A percentile compares a stretch with the other conserved stretches of the same genome.
Conservation (phyloP, 169 alveolate genomes). For the Cryptosporidium parvum region DNA sequence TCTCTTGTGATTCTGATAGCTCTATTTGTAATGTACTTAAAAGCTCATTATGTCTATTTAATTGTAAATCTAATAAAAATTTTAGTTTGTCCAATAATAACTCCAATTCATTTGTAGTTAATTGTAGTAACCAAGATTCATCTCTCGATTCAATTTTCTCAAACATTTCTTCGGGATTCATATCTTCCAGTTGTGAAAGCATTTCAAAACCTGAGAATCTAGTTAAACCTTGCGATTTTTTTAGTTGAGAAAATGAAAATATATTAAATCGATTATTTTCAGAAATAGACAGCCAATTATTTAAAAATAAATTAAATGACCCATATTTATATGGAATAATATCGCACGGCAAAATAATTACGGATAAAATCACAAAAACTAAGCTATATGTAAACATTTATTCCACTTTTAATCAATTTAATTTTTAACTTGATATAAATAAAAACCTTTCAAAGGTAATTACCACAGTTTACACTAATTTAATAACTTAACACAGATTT, state of each 20-base stretch:
- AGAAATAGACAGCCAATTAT: neutral
- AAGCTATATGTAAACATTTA: neutral
- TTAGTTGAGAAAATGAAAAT: neutral
- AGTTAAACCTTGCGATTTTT: neutral
- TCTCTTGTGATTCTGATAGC: neutral
- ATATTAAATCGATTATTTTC: neutral
- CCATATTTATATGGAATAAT: neutral
- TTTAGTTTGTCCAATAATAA: neutral
- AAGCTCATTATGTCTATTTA: neutral
- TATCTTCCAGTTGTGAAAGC: neutral
- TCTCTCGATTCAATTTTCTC: neutral
- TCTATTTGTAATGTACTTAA: neutral
- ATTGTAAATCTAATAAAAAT: neutral
- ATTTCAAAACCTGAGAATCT: neutral
- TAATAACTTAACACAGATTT: too few species aligned
- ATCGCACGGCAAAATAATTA: neutral
- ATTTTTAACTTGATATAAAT: too few species aligned
- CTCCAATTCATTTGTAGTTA: neutral
- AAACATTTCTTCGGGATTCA: conserved; percentile 3
- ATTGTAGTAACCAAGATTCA: neutral
- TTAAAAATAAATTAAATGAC: neutral
- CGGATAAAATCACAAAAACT: neutral
- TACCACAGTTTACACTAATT: too few species aligned
- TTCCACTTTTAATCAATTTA: neutral
- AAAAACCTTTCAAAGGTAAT: too few species aligned